These are phyloP conservation scores for Nicotiana paniculata DNA, from an alignment of 257 asterid species.

Conservation along the genomic window DNA sequence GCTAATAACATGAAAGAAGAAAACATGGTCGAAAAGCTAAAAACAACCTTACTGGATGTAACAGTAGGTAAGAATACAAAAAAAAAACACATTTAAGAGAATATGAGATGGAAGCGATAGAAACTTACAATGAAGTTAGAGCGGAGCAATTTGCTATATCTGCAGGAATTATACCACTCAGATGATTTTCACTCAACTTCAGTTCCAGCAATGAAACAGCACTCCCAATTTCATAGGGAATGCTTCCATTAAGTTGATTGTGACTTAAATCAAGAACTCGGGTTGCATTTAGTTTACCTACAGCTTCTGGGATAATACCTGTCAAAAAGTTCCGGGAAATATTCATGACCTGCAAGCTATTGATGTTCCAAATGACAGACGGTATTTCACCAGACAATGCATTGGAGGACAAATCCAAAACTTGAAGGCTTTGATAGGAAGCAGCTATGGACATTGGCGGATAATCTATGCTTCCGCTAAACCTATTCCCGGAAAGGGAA, in stretches of 20 bases:
- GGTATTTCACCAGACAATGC: constrained; percentile 59
- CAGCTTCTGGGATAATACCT: constrained; percentile 50
- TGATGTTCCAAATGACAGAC: constrained; percentile 45
- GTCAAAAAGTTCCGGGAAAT: constrained; percentile 47
- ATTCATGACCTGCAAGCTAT: constrained; percentile 49
- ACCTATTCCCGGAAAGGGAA: constrained; percentile 48
- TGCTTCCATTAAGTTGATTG: constrained; percentile 54
- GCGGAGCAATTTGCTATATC: constrained; percentile 54
- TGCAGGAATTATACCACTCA: constrained; percentile 45
- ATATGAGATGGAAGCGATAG: background rate
- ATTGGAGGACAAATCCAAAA: constrained; percentile 69
- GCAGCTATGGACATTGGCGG: constrained; percentile 18
- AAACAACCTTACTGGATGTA: background rate
- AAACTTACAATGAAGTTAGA: constrained; percentile 59
- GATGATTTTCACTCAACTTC: constrained; percentile 48
- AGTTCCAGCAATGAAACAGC: constrained; percentile 50
- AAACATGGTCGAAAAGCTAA: background rate
- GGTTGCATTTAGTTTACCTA: constrained; percentile 41
- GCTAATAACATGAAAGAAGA: background rate
- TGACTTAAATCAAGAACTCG: constrained; percentile 59
- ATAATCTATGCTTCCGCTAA: constrained; percentile 37
- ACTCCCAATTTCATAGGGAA: constrained; percentile 51
- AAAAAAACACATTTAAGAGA: background rate
- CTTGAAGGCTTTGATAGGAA: constrained; percentile 40
- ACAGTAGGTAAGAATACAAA: background rate